Evolutionary conservation across 2,329 filamentous ascomycete genomes (phyloP), one percentile per base, ranked within the genome.

Genomic region (Juglanconis sp.): DNA sequence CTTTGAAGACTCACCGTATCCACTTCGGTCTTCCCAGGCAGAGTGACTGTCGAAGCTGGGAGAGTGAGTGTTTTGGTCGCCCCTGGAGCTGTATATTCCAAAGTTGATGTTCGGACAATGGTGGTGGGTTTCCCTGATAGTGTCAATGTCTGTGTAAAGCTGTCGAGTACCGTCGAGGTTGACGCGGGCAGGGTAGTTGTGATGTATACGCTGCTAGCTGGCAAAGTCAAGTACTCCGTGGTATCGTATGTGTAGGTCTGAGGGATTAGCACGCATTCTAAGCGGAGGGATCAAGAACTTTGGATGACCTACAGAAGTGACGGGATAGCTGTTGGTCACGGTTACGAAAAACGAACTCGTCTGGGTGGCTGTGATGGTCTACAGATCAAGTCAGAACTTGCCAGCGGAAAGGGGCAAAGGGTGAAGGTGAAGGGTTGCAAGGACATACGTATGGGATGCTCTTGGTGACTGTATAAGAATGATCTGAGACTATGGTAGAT

Each of bases 101-200:
- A 59, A 4, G 67, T 58, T 13, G 60, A 42, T 4, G 9, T 11
- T 4, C 17, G 31, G 8, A 36, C 32, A 17, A 52, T 35, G 13
- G 34, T 36, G 34, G 50, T 53, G 13, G 38, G 38, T 4, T 4
- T 7, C n/a, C 38, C 38, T 13, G 38, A 42, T 42, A 13, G 38
- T 4, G 38, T 42, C 4, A 42, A 13, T 15, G 38, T 42, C n/a
- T 42, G 38, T 13, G 38, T 42, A 15, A 42, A 42, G n/a, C 38
- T 42, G 2, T 57, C 63, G 2, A 64, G 57, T 30, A 64, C 38
- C 1, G 65, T 65, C 10, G 64, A 69, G 2, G 68, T 58, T 15
- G 65, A 64, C 9, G 56, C 61, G 3, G 65, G 59, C 15, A 66
- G 52, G 4, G 63, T 64, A 9, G 61, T 62, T 24, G 54, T 42